Conservation (phyloP, 1,139 yeast species). For the Saccharomycopsis hybrid region DNA sequence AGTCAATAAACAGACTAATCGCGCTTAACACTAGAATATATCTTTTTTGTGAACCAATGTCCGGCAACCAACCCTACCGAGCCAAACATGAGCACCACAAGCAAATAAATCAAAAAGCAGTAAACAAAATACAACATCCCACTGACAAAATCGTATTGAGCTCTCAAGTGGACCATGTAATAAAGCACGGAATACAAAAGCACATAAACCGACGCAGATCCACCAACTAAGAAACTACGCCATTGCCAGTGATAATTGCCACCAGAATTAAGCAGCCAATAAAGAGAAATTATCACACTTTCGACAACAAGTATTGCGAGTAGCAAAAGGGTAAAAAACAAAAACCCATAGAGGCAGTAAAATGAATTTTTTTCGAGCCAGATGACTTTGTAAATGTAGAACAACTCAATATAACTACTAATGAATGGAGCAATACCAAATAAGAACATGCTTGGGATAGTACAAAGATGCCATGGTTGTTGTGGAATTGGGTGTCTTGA, state of each 20-base stretch:
- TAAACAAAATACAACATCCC: constrained; percentile 64
- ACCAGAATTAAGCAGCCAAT: constrained; percentile 47
- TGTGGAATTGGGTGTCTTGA: too few relatives aligned
- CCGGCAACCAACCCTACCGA: constrained; percentile 66
- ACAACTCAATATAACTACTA: constrained; percentile 72
- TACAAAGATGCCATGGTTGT: constrained; percentile 9
- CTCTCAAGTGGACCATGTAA: constrained; percentile 42
- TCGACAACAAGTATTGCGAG: constrained; percentile 61
- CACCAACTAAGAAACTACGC: constrained; percentile 69
- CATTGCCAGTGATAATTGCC: constrained; percentile 79
- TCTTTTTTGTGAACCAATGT: constrained; percentile 48
- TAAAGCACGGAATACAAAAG: constrained; percentile 65
- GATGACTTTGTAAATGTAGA: constrained; percentile 66
- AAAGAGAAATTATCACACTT: constrained; percentile 64
- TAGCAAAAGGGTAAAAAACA: constrained; percentile 54
- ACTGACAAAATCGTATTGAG: constrained; percentile 64
- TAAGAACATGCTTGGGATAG: constrained; percentile 26
- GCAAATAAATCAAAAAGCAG: constrained; percentile 55
- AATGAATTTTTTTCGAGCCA: constrained; percentile 79
- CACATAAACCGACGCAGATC: constrained; percentile 67
- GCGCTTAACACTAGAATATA: too few relatives aligned
- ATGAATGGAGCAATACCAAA: constrained; percentile 75
- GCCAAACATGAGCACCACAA: constrained; percentile 70
- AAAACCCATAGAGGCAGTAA: constrained; percentile 74
- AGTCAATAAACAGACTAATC: too few relatives aligned